Conservation (phyloP, 2,329 filamentous ascomycete genomes). For the Fusarium clavum region DNA sequence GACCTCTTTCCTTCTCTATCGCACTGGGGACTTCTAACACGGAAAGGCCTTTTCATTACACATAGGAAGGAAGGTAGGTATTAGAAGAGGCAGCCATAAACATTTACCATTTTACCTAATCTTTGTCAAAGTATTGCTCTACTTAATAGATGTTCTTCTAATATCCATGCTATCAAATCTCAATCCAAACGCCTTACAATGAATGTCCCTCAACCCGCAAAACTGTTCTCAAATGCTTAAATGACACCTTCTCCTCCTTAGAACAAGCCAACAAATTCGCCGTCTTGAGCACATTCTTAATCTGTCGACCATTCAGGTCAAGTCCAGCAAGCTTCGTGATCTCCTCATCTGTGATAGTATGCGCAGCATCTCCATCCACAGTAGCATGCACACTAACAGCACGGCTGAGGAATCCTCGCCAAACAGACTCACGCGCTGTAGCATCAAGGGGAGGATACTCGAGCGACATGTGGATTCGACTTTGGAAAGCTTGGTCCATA, state of each 20-base stretch:
- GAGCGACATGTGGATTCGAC: slow-evolving; percentile 61
- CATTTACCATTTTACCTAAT: not conserved
- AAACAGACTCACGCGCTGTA: slow-evolving; percentile 53
- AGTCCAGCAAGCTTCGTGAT: slow-evolving; percentile 54
- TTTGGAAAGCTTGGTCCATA: slow-evolving; percentile 61
- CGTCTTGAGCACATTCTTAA: slow-evolving; percentile 61
- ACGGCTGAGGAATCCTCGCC: slow-evolving; percentile 55
- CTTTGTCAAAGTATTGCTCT: not conserved
- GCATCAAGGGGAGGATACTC: slow-evolving; percentile 58
- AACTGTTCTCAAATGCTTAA: slow-evolving; percentile 49
- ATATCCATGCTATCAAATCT: no score
- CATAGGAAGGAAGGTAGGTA: not conserved
- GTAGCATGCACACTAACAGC: slow-evolving; percentile 39
- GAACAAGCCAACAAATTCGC: slow-evolving; percentile 50
- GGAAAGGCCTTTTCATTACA: not conserved
- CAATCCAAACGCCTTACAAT: slow-evolving; percentile 31
- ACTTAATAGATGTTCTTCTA: not conserved
- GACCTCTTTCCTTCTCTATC: not conserved
- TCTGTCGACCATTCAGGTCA: slow-evolving; percentile 62
- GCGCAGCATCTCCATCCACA: slow-evolving; percentile 44
- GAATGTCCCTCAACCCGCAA: slow-evolving; percentile 48
- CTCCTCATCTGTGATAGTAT: slow-evolving; percentile 48
- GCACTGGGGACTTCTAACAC: not conserved
- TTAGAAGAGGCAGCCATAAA: not conserved
- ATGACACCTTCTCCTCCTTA: slow-evolving; percentile 46